phyloP scores from a whole-genome alignment of 768 basidiomycete species.

The Lactarius akahatsu region DNA sequence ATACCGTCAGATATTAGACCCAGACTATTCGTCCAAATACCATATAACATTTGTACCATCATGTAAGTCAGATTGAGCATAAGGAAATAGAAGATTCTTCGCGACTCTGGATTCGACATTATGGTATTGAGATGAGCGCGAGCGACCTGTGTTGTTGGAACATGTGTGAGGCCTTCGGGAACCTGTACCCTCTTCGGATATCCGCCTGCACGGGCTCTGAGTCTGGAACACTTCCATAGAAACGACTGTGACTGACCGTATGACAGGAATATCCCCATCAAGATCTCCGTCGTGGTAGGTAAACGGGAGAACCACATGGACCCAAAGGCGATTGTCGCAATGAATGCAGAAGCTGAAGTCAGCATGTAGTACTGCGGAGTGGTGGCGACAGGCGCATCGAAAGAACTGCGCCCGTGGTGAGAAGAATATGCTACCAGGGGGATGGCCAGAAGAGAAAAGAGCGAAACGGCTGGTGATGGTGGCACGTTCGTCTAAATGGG shows the following conservation, averaged over 20 bases:
- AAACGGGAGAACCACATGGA: conserved; percentile 61
- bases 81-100: conserved; percentile 96
- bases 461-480: conserved; percentile 51
- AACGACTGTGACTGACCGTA: conserved; percentile 48
- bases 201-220: conserved; percentile 15
- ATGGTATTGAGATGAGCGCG: conserved; percentile 86
- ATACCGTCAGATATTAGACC: conserved; percentile 95
- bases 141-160: conserved; percentile 35
- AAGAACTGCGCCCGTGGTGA: conserved; percentile 56
- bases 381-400: conserved; percentile 49
- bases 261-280: conserved; percentile 58
- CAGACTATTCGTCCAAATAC: conserved; percentile 95
- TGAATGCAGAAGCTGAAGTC: conserved; percentile 54
- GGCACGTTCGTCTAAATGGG: conserved; percentile 34
- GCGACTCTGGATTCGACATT: conserved; percentile 85
- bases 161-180: conserved; percentile 29
- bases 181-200: conserved; percentile 26
- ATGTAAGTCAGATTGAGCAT: conserved; percentile 94
- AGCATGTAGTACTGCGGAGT: conserved; percentile 55
- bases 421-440: conserved; percentile 62
- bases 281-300: conserved; percentile 57
- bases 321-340: conserved; percentile 55
- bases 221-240: not conserved
- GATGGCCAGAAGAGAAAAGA: conserved; percentile 55
- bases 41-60: conserved; percentile 96